phyloP scores from a whole-genome alignment of 495 filamentous ascomycete genomes.

The Hyaloscypha finlandica region DNA sequence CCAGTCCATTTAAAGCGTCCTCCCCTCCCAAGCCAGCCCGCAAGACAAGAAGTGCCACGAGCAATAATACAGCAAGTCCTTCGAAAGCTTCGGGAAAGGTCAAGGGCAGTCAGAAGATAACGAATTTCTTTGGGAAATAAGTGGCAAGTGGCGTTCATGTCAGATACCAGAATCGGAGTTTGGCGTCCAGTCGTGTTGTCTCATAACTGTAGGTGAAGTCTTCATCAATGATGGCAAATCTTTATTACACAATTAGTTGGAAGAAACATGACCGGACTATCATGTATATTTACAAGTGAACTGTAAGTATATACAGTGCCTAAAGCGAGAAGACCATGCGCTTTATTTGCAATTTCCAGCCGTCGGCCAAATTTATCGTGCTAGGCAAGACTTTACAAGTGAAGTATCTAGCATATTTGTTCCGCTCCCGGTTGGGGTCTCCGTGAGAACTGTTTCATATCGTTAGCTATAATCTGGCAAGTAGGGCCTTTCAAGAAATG shows the following conservation, averaged over 20 bases:
- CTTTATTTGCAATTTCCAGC: not conserved
- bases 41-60: slow-evolving; percentile 49
- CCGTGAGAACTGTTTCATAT: slow-evolving; percentile 39
- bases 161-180: not conserved
- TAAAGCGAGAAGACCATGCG: not conserved
- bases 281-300: slow-evolving; percentile 3
- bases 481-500: not conserved
- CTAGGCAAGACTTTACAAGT: slow-evolving; percentile 43
- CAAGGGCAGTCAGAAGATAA: slow-evolving; percentile 76
- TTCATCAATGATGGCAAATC: not conserved
- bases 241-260: not conserved
- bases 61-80: slow-evolving; percentile 44
- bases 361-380: slow-evolving; percentile 1
- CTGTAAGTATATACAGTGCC: not conserved
- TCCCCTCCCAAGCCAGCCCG: slow-evolving; percentile 17
- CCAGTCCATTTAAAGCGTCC: slow-evolving; percentile 26
- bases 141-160: not conserved
- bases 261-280: not conserved
- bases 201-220: not conserved
- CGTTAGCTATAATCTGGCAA: not conserved
- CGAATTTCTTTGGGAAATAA: slow-evolving; percentile 76
- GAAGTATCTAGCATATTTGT: slow-evolving; percentile 40
- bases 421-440: slow-evolving; percentile 45
- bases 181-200: not conserved
- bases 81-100: slow-evolving; percentile 44